These are phyloP conservation scores for Fragaria iinumae DNA, from an alignment of 306 rosid species.

Conservation along the genomic window DNA sequence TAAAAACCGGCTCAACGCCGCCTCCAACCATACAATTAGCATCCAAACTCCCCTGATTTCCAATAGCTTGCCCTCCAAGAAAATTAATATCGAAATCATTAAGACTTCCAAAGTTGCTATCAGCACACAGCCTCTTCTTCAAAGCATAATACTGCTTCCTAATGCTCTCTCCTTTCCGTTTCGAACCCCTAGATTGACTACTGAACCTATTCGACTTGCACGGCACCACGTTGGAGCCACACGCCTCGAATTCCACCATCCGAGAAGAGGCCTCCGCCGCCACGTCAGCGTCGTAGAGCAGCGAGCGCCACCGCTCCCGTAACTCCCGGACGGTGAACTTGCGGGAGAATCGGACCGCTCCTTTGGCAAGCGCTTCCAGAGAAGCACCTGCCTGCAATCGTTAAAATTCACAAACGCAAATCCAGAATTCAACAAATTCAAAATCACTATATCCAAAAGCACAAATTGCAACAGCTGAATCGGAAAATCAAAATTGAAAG, in stretches of 20 bases:
- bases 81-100: conserved; percentile 31
- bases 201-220: conserved; percentile 29
- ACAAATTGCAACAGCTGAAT: not conserved
- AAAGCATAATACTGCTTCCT: conserved; percentile 43
- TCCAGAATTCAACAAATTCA: conserved; percentile 1
- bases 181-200: conserved; percentile 26
- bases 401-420: not conserved
- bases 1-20: conserved; percentile 10
- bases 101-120: conserved; percentile 11
- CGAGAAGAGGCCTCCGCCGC: conserved; percentile 48
- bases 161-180: conserved; percentile 42
- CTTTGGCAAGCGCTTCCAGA: conserved; percentile 81
- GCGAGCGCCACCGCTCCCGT: conserved; percentile 66
- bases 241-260: conserved; percentile 54
- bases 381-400: conserved; percentile 65
- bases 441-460: not conserved
- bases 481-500: not conserved
- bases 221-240: conserved; percentile 10
- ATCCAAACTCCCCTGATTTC: conserved; percentile 21
- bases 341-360: conserved; percentile 77
- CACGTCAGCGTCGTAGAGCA: conserved; percentile 55
- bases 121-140: conserved; percentile 43
- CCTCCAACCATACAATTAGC: conserved; percentile 21
- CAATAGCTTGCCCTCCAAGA: conserved; percentile 1
- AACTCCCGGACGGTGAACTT: conserved; percentile 51